These are phyloP conservation scores for Neofusicoccum parvum DNA, from an alignment of 2,329 filamentous ascomycete genomes.

Conservation along the genomic window DNA sequence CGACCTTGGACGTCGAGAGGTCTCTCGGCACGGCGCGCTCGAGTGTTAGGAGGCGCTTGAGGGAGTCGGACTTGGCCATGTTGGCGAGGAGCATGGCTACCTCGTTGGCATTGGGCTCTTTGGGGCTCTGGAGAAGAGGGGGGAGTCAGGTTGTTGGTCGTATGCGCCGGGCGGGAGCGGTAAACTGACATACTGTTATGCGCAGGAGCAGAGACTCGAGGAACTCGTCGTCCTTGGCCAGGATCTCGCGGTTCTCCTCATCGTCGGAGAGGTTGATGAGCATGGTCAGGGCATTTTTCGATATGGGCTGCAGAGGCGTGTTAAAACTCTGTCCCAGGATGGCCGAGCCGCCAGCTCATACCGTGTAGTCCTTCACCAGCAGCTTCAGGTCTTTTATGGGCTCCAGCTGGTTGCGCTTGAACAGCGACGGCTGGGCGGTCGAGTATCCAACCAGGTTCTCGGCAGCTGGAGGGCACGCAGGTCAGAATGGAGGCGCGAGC, in stretches of 20 bases:
- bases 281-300: slow-evolving; percentile 89
- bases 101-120: slow-evolving; percentile 81
- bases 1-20: slow-evolving; percentile 71
- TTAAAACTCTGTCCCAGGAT: not conserved
- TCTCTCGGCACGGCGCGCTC: slow-evolving; percentile 69
- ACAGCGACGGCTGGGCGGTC: slow-evolving; percentile 74
- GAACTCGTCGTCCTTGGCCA: slow-evolving; percentile 80
- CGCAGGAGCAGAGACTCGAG: slow-evolving; percentile 71
- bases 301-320: slow-evolving; percentile 65
- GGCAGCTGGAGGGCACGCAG: slow-evolving; percentile 57
- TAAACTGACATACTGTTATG: slow-evolving; percentile 70
- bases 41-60: slow-evolving; percentile 69
- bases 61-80: slow-evolving; percentile 74
- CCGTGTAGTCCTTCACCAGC: slow-evolving; percentile 78
- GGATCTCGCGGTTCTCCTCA: slow-evolving; percentile 68
- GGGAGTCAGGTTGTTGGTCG: not conserved
- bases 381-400: slow-evolving; percentile 88
- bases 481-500: slow-evolving; percentile 24
- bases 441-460: slow-evolving; percentile 86
- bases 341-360: slow-evolving; percentile 39
- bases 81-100: slow-evolving; percentile 93
- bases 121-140: slow-evolving; percentile 56
- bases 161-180: slow-evolving; percentile 20
- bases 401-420: slow-evolving; percentile 77
- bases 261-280: slow-evolving; percentile 85